Base-by-base conservation (phyloP, 345 rosid species). In the Ailanthus altissimus region DNA sequence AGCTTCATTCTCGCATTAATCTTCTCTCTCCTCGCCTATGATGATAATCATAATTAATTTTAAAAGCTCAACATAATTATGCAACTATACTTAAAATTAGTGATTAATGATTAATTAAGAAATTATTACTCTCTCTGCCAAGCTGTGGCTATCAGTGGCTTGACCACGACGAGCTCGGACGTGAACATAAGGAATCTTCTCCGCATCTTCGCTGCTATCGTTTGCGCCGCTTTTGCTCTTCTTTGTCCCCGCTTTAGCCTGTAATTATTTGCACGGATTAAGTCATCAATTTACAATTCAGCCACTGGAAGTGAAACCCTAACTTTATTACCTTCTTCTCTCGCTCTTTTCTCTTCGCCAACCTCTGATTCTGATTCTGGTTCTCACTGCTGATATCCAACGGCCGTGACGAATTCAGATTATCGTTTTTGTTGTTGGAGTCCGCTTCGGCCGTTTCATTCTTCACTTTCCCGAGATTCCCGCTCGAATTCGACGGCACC, bases 121-220 rank as follows among this genome's bases (percentile, higher is more conserved):
- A 51, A 61, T 72, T 32, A 63, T 75, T 84, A 89, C 92, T 79
- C 92, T 87, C 83, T 89, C 92, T 21, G 92, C 92, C 59, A 89
- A 76, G 87, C 92, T 89, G 72, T 89, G 92, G 84, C 89, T 89
- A 74, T 89, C 89, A 0, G 92, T 89, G n/a, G 92, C 92, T 81
- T 87, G 89, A 74, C 92, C 92, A 7, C 92, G 87, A 64, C 89
- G 92, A 73, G 89, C 92, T 56, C 92, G 85, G 72, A 89, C 92
- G 73, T 89, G 92, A 56, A 89, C 92, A 56, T 85, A 87, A 10
- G 92, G 92, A 79, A 89, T 90, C 73, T 81, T 81, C 81, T 84
- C 88, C 1, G 78, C 83, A 38, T 80, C 85, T 86, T 81, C 85
- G 21, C 81, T 78, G 70, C 85, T 75, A 57, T 81, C 84, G 57